Percentiles rank a stretch among this genome's conserved stretches.
Conservation (phyloP, 2,329 filamentous ascomycete genomes). For the Thielaviopsis punctulata region DNA sequence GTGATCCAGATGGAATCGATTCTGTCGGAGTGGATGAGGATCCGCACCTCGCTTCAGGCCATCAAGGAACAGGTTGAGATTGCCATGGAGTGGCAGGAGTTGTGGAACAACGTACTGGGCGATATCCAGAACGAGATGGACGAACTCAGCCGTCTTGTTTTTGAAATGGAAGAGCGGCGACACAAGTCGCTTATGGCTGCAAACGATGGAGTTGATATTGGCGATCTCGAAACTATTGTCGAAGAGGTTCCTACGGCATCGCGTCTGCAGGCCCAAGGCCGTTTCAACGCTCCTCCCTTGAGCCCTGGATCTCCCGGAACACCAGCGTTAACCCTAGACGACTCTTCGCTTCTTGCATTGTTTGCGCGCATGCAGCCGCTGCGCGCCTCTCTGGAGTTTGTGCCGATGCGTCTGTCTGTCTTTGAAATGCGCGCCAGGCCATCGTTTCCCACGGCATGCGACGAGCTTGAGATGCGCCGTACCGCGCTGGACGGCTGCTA, state of each 20-base stretch:
- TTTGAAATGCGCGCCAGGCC: conserved; percentile 64
- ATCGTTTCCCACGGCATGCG: conserved; percentile 77
- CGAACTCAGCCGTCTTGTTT: conserved; percentile 62
- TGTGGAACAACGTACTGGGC: conserved; percentile 85
- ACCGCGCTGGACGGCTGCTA: conserved; percentile 66
- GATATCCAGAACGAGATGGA: conserved; percentile 84
- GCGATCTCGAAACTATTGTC: conserved; percentile 81
- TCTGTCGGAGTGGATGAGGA: conserved; percentile 66
- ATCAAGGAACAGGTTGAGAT: conserved; percentile 88
- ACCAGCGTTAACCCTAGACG: conserved; percentile 50
- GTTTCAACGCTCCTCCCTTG: conserved; percentile 49
- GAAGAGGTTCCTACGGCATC: conserved; percentile 55
- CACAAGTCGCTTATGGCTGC: conserved; percentile 59
- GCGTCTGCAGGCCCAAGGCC: conserved; percentile 29
- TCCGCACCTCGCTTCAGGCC: conserved; percentile 56
- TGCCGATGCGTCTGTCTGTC: conserved; percentile 82
- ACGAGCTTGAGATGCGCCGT: conserved; percentile 66
- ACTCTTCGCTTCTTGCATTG: conserved; percentile 71
- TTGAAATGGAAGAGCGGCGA: conserved; percentile 93
- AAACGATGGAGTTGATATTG: conserved; percentile 57
- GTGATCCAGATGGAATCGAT: conserved; percentile 84
- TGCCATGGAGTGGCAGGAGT: conserved; percentile 97
- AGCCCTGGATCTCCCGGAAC: conserved; percentile 43
- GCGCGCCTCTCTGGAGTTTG: conserved; percentile 79
- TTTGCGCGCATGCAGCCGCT: conserved; percentile 94